Conservation (phyloP, 164 flowering plant genomes). For the Cinnamomum micranthum region DNA sequence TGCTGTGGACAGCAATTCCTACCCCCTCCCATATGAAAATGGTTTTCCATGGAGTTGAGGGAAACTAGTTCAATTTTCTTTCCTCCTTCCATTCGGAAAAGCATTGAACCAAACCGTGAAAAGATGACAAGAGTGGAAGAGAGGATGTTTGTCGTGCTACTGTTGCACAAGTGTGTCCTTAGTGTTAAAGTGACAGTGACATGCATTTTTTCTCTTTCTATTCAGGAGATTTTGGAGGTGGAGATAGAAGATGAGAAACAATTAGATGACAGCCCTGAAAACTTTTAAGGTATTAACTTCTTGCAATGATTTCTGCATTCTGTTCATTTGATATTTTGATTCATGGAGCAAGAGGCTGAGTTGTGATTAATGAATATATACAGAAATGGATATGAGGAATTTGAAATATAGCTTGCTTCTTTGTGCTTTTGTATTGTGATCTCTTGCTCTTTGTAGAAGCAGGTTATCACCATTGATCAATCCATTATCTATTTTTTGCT, state of each 20-base stretch:
- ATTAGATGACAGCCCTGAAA: slow-evolving; percentile 91
- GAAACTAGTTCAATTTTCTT: background rate
- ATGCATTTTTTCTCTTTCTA: background rate
- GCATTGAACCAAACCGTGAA: background rate
- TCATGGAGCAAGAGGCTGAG: background rate
- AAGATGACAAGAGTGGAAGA: background rate
- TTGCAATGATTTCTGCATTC: background rate
- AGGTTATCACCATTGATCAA: too few relatives aligned
- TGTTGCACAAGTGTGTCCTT: background rate
- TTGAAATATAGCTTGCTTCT: background rate
- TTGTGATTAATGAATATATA: background rate
- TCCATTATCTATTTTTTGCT: too few relatives aligned
- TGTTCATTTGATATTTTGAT: background rate
- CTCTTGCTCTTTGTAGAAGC: background rate
- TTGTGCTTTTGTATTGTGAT: background rate
- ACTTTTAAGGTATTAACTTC: slow-evolving; percentile 38
- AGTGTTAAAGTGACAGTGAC: too few relatives aligned
- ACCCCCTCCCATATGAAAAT: too few relatives aligned
- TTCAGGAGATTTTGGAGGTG: slow-evolving; percentile 89
- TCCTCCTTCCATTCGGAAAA: background rate
- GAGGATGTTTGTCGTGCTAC: background rate
- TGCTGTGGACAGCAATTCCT: background rate
- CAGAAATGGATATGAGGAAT: background rate
- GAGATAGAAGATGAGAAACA: slow-evolving; percentile 90
- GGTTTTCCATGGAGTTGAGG: too few relatives aligned